These are phyloP conservation scores for Plicaturopsis crispa DNA, from an alignment of 768 basidiomycete genomes.

Conservation along the genomic window DNA sequence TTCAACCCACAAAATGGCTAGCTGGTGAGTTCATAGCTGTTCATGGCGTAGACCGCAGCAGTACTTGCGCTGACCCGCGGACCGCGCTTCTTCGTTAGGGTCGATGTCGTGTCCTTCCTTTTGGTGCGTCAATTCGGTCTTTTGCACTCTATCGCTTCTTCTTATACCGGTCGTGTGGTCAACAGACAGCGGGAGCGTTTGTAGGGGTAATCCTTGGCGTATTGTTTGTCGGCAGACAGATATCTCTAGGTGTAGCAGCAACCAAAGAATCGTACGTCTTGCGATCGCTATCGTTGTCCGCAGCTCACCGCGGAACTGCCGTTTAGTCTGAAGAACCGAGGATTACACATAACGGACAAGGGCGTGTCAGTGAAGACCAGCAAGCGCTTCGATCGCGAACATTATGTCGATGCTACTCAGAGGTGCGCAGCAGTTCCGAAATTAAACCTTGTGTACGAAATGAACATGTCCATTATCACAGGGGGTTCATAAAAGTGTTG, in stretches of 20 bases:
- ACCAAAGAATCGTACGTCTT: slow-evolving; percentile 49
- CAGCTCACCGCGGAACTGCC: neutral
- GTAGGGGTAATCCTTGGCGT: slow-evolving; percentile 38
- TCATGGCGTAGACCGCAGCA: too few relatives aligned
- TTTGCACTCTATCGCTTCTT: neutral
- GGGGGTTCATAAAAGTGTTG: slow-evolving; percentile 48
- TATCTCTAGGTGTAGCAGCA: slow-evolving; percentile 35
- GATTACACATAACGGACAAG: slow-evolving; percentile 46
- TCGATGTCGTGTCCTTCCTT: slow-evolving; percentile 34
- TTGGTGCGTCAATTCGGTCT: slow-evolving; percentile 20
- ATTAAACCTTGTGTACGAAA: neutral
- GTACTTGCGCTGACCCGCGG: too few relatives aligned
- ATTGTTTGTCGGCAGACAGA: slow-evolving; percentile 25
- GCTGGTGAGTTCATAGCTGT: too few relatives aligned
- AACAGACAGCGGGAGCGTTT: slow-evolving; percentile 43
- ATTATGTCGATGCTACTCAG: slow-evolving; percentile 70
- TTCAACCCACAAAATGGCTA: too few relatives aligned
- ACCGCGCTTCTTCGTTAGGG: slow-evolving; percentile 18
- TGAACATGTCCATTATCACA: slow-evolving; percentile 13
- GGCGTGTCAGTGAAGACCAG: slow-evolving; percentile 64
- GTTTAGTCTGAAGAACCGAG: slow-evolving; percentile 48
- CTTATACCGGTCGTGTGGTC: neutral
- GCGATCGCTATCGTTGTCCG: neutral
- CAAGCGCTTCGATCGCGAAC: slow-evolving; percentile 49
- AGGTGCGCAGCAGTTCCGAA: slow-evolving; percentile 30